phyloP scores from a whole-genome alignment of 2,329 filamentous ascomycete species.

The Polychaeton citri region DNA sequence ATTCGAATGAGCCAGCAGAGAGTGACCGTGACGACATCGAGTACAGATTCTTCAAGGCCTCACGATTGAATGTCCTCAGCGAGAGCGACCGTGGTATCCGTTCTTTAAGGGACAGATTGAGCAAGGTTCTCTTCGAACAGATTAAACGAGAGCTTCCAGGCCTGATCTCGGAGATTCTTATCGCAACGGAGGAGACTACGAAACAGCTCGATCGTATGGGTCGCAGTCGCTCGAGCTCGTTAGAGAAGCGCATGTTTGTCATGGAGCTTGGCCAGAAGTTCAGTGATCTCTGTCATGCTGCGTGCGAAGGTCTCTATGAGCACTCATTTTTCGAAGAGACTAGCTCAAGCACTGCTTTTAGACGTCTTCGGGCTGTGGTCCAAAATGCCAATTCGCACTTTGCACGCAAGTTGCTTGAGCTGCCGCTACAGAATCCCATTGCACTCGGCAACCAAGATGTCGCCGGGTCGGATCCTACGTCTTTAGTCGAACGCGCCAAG shows the following conservation, averaged over 20 bases:
- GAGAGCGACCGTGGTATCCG: slow-evolving; percentile 1
- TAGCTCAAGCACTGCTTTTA: not conserved
- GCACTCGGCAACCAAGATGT: not conserved
- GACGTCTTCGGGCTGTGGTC: not conserved
- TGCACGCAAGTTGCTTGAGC: not conserved
- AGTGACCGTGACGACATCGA: not conserved
- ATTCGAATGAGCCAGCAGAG: not conserved
- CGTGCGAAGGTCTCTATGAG: not conserved
- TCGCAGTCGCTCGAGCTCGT: not conserved
- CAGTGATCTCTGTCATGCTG: not conserved
- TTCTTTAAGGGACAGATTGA: slow-evolving; percentile 1
- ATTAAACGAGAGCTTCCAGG: slow-evolving; percentile 1
- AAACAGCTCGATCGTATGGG: not conserved
- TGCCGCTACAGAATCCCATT: not conserved
- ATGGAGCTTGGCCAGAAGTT: not conserved
- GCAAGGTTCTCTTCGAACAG: slow-evolving; percentile 1
- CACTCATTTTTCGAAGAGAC: not conserved
- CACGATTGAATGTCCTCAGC: slow-evolving; percentile 7
- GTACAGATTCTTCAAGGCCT: not conserved
- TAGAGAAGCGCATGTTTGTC: not conserved
- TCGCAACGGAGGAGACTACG: not conserved
- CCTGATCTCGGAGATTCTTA: not conserved
- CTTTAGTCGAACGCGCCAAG: slow-evolving; percentile 1
- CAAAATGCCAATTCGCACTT: not conserved
- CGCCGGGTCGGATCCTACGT: not conserved